Evolutionary conservation across 2,329 filamentous ascomycete species (phyloP).

Genomic region (Hypoxylon rubiginosum): DNA sequence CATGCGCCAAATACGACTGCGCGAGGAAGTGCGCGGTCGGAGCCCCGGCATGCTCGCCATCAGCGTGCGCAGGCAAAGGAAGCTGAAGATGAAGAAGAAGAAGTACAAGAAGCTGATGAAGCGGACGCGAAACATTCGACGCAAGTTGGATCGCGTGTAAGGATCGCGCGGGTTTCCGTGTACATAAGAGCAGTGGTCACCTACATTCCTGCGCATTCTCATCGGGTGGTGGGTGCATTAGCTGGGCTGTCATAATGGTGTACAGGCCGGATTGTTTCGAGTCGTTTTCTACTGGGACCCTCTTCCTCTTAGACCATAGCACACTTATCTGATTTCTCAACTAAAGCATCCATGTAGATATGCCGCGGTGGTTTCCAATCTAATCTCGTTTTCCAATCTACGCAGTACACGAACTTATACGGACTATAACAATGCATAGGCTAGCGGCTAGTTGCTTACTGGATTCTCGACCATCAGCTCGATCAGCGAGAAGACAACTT

Average conservation of each 20-base stretch:
- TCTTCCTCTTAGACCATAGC: slow-evolving; percentile 31
- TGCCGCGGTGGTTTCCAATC: slow-evolving; percentile 26
- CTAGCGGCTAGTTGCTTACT: slow-evolving; percentile 31
- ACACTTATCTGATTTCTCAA: slow-evolving; percentile 24
- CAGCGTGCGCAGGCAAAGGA: slow-evolving; percentile 91
- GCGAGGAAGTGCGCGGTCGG: slow-evolving; percentile 66
- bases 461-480: slow-evolving; percentile 70
- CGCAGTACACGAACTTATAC: background rate
- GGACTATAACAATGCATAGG: background rate
- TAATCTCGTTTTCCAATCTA: too few species aligned
- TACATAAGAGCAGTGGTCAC: slow-evolving; percentile 35
- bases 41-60: slow-evolving; percentile 78
- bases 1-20: slow-evolving; percentile 69
- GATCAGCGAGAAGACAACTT: slow-evolving; percentile 79
- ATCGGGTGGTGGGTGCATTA: slow-evolving; percentile 22
- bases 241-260: slow-evolving; percentile 45
- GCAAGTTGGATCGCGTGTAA: slow-evolving; percentile 81
- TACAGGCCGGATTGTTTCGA: slow-evolving; percentile 37
- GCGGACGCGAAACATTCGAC: slow-evolving; percentile 86
- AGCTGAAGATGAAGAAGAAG: slow-evolving; percentile 99
- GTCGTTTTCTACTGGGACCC: slow-evolving; percentile 27
- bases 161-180: slow-evolving; percentile 25
- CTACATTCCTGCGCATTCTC: slow-evolving; percentile 17
- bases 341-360: slow-evolving; percentile 27
- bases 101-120: slow-evolving; percentile 99